These are phyloP conservation scores for Plasmodium chabaudi DNA, from an alignment of 169 alveolate genomes.

Conservation along the genomic window DNA sequence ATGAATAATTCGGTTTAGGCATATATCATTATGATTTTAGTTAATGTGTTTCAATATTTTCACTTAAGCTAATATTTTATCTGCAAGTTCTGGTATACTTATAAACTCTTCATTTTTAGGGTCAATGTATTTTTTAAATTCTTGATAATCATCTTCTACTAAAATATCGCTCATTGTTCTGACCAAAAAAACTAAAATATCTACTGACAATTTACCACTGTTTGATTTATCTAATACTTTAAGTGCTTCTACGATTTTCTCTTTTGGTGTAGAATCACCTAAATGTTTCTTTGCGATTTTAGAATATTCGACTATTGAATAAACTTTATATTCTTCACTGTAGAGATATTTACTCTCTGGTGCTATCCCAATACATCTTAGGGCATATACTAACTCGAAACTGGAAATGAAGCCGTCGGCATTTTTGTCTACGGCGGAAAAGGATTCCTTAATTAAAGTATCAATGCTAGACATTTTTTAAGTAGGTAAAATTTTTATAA, in stretches of 20 bases:
- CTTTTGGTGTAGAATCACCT: constrained; percentile 36
- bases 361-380: constrained; percentile 49
- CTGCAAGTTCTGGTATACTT: constrained; percentile 32
- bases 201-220: constrained; percentile 27
- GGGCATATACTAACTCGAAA: constrained; percentile 46
- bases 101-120: constrained; percentile 26
- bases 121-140: constrained; percentile 56
- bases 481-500: not conserved
- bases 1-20: no score
- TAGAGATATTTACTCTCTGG: constrained; percentile 13
- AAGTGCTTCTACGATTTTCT: constrained; percentile 19
- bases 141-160: constrained; percentile 28
- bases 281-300: constrained; percentile 67
- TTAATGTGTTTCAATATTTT: not conserved
- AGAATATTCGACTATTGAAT: constrained; percentile 36
- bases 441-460: constrained; percentile 52
- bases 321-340: not conserved
- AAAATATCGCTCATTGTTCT: constrained; percentile 54
- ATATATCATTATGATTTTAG: no score
- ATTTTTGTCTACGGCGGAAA: constrained; percentile 27
- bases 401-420: constrained; percentile 25
- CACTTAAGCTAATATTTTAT: constrained; percentile 38
- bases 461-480: constrained; percentile 30
- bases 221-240: constrained; percentile 52
- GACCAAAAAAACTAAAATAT: constrained; percentile 25